Evolutionary conservation across 78 protist species (phyloP).

Genomic region (Protostelium mycophagum): DNA sequence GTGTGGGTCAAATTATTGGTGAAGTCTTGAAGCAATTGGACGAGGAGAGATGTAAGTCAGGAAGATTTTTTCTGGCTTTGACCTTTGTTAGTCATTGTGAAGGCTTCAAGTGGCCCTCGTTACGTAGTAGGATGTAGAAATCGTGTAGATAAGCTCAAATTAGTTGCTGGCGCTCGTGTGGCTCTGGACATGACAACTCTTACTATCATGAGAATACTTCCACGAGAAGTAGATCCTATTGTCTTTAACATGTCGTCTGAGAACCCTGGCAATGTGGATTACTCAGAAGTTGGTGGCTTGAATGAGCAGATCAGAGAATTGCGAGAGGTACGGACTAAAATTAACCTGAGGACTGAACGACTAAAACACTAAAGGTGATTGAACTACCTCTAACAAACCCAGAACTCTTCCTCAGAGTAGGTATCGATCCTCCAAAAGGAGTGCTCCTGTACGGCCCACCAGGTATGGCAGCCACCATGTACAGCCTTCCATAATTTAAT

Average conservation of each 20-base stretch:
- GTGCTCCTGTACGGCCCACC: constrained; percentile 99
- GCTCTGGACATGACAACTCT: constrained; percentile 99
- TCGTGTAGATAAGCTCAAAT: constrained; percentile 73
- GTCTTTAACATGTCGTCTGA: constrained; percentile 97
- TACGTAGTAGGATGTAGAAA: constrained; percentile 96
- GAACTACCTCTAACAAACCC: constrained; percentile 99
- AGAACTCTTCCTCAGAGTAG: constrained; percentile 97
- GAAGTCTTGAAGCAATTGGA: constrained; percentile 96
- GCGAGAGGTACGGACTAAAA: constrained; percentile 79
- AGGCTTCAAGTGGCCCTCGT: constrained; percentile 98
- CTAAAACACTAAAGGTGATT: constrained; percentile 66
- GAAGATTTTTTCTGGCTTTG: neutral
- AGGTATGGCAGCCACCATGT: constrained; percentile 11
- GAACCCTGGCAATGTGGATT: constrained; percentile 81
- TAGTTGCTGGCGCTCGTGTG: constrained; percentile 93
- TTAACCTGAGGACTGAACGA: neutral
- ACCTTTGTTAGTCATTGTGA: constrained; percentile 83
- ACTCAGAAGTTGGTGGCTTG: constrained; percentile 93
- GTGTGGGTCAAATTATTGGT: constrained; percentile 98
- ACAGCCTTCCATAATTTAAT: neutral
- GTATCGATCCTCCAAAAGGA: constrained; percentile 98
- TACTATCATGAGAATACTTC: constrained; percentile 97
- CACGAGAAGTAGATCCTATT: constrained; percentile 98
- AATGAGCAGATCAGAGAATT: constrained; percentile 94
- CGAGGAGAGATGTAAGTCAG: constrained; percentile 85